Evolutionary conservation across 805 yeast genomes (phyloP), one percentile per base, ranked within the genome.

Genomic region (Myxozyma mucilagina): DNA sequence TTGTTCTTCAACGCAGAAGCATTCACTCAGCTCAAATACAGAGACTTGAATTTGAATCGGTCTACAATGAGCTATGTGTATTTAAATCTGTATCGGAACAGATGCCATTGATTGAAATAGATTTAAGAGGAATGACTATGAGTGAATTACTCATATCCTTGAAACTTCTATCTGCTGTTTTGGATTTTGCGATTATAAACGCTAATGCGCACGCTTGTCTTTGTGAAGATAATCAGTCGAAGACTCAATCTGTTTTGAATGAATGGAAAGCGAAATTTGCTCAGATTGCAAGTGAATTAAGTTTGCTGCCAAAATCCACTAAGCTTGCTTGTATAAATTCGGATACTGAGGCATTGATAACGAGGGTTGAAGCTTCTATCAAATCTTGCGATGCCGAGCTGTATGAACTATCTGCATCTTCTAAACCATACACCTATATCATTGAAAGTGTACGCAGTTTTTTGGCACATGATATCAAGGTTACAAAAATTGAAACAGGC

Each of bases 1-100:
- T 91, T 63, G 76, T 87, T 16, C 73, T 52, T 6, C 62, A 69
- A 38, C 55, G 76, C 20, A 53, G 51, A 7, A 20, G 13, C 1
- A n/a, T 65, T 7, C 13, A 35, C 14, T 31, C 34, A 4, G 54
- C 55, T 0, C 3, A 6, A 8, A 43, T 36, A 13, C 34, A 34
- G 20, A 20, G 7, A 24, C 18, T 11, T 20, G 2, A 24, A 24
- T 44, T 53, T 29, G 13, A 32, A 2, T 6, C n/a, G 3, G 29
- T 16, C 6, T 53, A 38, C 14, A 16, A 32, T 20, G 61, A 58
- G 20, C 43, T 58, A 14, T 13, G n/a, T 16, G 13, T 41, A 6
- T 35, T 58, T 7, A 41, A 32, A 10, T 24, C 44, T 2, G 50
- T 48, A 20, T 39, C 61, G 32, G 45, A 49, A 3, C n/a, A 13